These are phyloP conservation scores for Daldinia sp. DNA, from an alignment of 2,329 filamentous ascomycete species.

Conservation along the genomic window DNA sequence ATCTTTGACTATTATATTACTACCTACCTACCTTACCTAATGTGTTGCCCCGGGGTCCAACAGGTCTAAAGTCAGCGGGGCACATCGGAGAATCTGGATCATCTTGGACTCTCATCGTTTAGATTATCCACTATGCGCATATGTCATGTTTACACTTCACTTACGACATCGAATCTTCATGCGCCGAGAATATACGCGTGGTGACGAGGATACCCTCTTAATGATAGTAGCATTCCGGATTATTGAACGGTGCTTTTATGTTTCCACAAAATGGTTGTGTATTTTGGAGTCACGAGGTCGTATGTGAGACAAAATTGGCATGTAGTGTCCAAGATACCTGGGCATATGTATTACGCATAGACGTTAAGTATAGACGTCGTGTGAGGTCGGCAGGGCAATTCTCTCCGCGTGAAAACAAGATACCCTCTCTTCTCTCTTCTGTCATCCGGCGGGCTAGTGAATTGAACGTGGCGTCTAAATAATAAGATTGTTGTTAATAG, in stretches of 20 bases:
- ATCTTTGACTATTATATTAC: conserved; percentile 7
- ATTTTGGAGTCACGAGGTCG: conserved; percentile 25
- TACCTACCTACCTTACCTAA: conserved; percentile 22
- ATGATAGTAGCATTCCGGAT: background rate
- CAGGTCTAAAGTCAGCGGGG: conserved; percentile 16
- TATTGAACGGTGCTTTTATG: background rate
- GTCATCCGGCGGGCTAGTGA: conserved; percentile 13
- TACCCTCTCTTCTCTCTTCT: conserved; percentile 17
- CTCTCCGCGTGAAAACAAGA: conserved; percentile 16
- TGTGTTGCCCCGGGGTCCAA: conserved; percentile 11
- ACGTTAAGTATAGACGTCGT: conserved; percentile 27
- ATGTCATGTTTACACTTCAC: conserved; percentile 29
- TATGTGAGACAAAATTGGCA: conserved; percentile 24
- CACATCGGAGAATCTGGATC: conserved; percentile 24
- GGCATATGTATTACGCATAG: conserved; percentile 15
- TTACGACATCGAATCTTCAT: conserved; percentile 28
- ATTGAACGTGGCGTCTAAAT: background rate
- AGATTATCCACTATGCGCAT: conserved; percentile 1
- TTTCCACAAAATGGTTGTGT: background rate
- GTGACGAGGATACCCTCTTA: conserved; percentile 12
- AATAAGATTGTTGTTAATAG: conserved; percentile 1
- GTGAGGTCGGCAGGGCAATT: conserved; percentile 32
- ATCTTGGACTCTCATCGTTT: conserved; percentile 9
- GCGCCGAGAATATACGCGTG: conserved; percentile 5
- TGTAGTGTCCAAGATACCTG: conserved; percentile 12